These are phyloP conservation scores for Trichoderma virens DNA, from an alignment of 495 filamentous ascomycete genomes.

Conservation along the genomic window DNA sequence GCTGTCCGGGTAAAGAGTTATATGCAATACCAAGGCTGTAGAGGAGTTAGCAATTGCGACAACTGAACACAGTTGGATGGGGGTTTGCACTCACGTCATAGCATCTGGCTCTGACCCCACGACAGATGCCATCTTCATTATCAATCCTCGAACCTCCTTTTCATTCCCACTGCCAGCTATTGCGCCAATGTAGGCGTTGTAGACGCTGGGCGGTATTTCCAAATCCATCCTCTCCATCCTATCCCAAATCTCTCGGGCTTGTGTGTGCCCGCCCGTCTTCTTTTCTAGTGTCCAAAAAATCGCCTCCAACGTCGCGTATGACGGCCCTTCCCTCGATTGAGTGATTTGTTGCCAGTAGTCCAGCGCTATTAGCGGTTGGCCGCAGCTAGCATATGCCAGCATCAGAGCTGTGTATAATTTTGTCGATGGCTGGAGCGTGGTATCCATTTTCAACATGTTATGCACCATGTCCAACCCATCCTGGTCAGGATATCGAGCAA, in stretches of 20 bases:
- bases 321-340: conserved; percentile 70
- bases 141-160: conserved; percentile 53
- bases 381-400: conserved; percentile 69
- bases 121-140: conserved; percentile 56
- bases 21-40: conserved; percentile 58
- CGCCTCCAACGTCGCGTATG: conserved; percentile 65
- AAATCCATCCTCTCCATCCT: conserved; percentile 69
- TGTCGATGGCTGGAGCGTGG: conserved; percentile 67
- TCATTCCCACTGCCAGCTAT: conserved; percentile 61
- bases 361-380: conserved; percentile 53
- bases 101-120: conserved; percentile 56
- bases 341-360: conserved; percentile 77
- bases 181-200: conserved; percentile 64
- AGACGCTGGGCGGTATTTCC: conserved; percentile 61
- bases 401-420: conserved; percentile 73
- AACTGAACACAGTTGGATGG: background rate
- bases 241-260: conserved; percentile 66
- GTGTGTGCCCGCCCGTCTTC: conserved; percentile 49
- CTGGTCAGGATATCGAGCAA: conserved; percentile 55
- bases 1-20: conserved; percentile 55
- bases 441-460: conserved; percentile 89
- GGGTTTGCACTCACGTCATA: conserved; percentile 55
- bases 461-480: conserved; percentile 66
- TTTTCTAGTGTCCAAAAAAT: conserved; percentile 70
- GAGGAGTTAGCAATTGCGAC: conserved; percentile 12